Conservation (phyloP, 805 yeast genomes). For the Peterozyma toletana region DNA sequence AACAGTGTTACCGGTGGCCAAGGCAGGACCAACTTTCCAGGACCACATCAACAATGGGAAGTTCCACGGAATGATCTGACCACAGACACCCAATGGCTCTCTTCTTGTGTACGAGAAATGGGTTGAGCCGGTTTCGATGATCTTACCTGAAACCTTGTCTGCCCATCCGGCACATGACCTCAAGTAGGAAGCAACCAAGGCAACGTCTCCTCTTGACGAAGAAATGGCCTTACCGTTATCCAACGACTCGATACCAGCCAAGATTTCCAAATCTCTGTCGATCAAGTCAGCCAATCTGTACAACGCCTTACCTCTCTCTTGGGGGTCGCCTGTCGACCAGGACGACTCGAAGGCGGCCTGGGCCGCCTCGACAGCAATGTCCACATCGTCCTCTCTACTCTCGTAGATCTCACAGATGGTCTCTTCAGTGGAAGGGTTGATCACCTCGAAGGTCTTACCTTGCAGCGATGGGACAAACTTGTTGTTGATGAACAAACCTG, state of each 20-base stretch:
- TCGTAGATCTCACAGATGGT: constrained; percentile 62
- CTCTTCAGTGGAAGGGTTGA: constrained; percentile 68
- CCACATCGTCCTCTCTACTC: constrained; percentile 74
- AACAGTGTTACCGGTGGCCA: constrained; percentile 84
- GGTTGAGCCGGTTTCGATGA: constrained; percentile 65
- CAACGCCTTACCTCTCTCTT: constrained; percentile 54
- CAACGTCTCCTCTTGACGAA: constrained; percentile 71
- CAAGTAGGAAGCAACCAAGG: constrained; percentile 57
- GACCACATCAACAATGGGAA: constrained; percentile 91
- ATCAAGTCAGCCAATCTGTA: constrained; percentile 70
- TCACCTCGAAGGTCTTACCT: constrained; percentile 54
- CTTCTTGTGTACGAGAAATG: constrained; percentile 76
- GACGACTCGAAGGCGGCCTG: constrained; percentile 60
- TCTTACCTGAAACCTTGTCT: constrained; percentile 75
- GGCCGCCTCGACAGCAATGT: constrained; percentile 83
- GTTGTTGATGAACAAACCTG: constrained; percentile 60
- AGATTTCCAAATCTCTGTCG: constrained; percentile 61
- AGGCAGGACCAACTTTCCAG: constrained; percentile 92
- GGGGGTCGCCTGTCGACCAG: constrained; percentile 71
- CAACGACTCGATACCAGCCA: constrained; percentile 77
- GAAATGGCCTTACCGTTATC: constrained; percentile 84
- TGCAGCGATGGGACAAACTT: constrained; percentile 48
- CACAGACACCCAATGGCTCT: constrained; percentile 94
- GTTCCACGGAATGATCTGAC: constrained; percentile 96
- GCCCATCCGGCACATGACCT: constrained; percentile 90